Percentiles rank a stretch among this genome's conserved stretches.
Conservation (phyloP, 2,329 filamentous ascomycete genomes). For the Clonostachys chloroleuca region DNA sequence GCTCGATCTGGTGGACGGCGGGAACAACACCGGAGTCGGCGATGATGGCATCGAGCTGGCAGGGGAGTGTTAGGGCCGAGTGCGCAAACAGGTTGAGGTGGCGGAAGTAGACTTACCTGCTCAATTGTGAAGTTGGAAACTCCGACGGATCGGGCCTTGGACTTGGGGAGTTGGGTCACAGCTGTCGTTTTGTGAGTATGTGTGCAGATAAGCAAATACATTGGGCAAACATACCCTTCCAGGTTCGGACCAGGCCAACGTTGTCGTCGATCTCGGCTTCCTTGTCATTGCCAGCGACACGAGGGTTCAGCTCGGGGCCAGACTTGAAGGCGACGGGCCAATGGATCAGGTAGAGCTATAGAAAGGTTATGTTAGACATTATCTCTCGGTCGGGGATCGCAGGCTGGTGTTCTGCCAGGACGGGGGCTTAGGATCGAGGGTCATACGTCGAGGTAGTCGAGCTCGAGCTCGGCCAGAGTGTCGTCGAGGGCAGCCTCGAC, state of each 20-base stretch:
- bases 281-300: slow-evolving; percentile 22
- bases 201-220: not conserved
- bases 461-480: slow-evolving; percentile 48
- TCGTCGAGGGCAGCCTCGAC: slow-evolving; percentile 52
- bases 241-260: slow-evolving; percentile 35
- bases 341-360: slow-evolving; percentile 55
- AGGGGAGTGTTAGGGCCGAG: slow-evolving; percentile 7
- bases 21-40: slow-evolving; percentile 51
- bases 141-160: slow-evolving; percentile 62
- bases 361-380: not conserved
- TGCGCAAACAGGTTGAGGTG: slow-evolving; percentile 2
- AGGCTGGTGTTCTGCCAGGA: not conserved
- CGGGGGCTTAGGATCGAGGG: not conserved
- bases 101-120: slow-evolving; percentile 19
- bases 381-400: no score
- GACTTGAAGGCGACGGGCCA: slow-evolving; percentile 49
- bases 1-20: slow-evolving; percentile 66
- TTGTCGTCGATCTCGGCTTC: slow-evolving; percentile 35
- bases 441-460: slow-evolving; percentile 51
- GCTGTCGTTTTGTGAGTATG: slow-evolving; percentile 12
- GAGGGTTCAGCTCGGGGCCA: slow-evolving; percentile 38
- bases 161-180: slow-evolving; percentile 52
- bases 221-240: slow-evolving; percentile 24
- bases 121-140: slow-evolving; percentile 71
- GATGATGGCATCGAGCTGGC: slow-evolving; percentile 46